A percentile compares a stretch with the other conserved stretches of the same genome.
These are phyloP conservation scores for Chaetomium fimeti DNA, from an alignment of 495 filamentous ascomycete species.

Conservation along the genomic window DNA sequence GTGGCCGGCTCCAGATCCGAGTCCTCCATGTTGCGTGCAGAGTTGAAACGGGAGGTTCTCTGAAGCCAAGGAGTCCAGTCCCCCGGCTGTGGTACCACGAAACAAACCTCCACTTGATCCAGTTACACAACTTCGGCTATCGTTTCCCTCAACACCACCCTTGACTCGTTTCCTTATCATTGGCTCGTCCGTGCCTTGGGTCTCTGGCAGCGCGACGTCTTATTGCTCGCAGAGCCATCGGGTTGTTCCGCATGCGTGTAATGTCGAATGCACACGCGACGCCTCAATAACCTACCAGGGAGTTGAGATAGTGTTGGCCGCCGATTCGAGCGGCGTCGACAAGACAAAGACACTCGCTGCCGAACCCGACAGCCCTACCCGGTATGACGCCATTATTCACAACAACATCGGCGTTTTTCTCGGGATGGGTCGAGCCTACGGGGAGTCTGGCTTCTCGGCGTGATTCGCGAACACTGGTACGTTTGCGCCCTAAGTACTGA, in stretches of 20 bases:
- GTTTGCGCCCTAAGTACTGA: constrained; percentile 58
- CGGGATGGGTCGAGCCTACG: constrained; percentile 42
- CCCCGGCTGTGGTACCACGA: neutral
- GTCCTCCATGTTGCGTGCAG: neutral
- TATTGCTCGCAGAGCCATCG: too few relatives aligned
- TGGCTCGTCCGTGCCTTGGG: constrained; percentile 45
- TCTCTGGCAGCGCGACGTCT: constrained; percentile 48
- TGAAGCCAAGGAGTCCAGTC: too few relatives aligned
- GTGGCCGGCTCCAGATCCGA: neutral
- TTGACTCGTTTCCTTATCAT: constrained; percentile 61
- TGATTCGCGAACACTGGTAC: constrained; percentile 59
- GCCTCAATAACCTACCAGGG: constrained; percentile 48
- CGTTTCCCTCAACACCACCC: too few relatives aligned
- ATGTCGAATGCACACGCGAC: constrained; percentile 47
- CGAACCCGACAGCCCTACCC: constrained; percentile 48
- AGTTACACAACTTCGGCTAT: too few relatives aligned
- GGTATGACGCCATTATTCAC: constrained; percentile 59
- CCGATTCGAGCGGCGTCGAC: constrained; percentile 51
- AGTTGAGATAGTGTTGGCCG: constrained; percentile 51
- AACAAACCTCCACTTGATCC: too few relatives aligned
- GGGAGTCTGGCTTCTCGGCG: constrained; percentile 50
- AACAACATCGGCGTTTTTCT: constrained; percentile 55
- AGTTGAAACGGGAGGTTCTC: neutral
- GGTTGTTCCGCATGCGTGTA: too few relatives aligned
- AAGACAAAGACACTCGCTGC: constrained; percentile 55